Evolutionary conservation across 768 basidiomycete species (phyloP), one percentile per base, ranked within the genome.

Genomic region (Phylloporus arenicola): DNA sequence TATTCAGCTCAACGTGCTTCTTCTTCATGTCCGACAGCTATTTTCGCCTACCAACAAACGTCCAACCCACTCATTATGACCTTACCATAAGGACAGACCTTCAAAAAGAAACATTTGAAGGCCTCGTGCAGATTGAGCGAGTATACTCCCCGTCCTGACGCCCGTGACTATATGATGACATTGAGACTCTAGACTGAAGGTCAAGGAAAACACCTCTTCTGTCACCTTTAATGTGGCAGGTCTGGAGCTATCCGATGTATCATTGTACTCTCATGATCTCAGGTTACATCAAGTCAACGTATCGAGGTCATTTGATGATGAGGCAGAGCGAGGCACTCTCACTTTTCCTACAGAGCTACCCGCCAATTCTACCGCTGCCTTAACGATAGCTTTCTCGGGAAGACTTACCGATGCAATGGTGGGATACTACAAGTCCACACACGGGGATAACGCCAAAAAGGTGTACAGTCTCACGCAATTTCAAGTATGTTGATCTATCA

Each of bases 381-480:
- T 98, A 46, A 81, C 75, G 55, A 69, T 93, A 45, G 72, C 73
- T 3, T 96, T 88, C 70, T 74, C 70, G n/a, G 83, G 82, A 12
- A 73, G 79, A 57, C 73, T 98, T 40, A 81, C 76, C 2, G 77
- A 76, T 35, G 75, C 71, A 49, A 88, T 96, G 91, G 79, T 79
- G 62, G 92, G 91, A 24, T 92, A 92, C 68, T 92, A 92, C 72
- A 78, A 78, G 54, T 81, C 84, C 27, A 68, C 77, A 12, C 83
- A 76, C 64, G 79, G 86, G 62, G 64, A 78, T 37, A 77, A 83
- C 29, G 76, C 81, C 56, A 80, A 78, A 57, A 79, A 80, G 61
- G 72, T 78, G 52, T 88, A 88, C 63, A 77, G 86, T 25, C 72
- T 98, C 46, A 96, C 95, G 31, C 94, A 98, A 70, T 95, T 93